phyloP scores from a whole-genome alignment of 2,329 filamentous ascomycete genomes.

The Rutstroemia sp. region DNA sequence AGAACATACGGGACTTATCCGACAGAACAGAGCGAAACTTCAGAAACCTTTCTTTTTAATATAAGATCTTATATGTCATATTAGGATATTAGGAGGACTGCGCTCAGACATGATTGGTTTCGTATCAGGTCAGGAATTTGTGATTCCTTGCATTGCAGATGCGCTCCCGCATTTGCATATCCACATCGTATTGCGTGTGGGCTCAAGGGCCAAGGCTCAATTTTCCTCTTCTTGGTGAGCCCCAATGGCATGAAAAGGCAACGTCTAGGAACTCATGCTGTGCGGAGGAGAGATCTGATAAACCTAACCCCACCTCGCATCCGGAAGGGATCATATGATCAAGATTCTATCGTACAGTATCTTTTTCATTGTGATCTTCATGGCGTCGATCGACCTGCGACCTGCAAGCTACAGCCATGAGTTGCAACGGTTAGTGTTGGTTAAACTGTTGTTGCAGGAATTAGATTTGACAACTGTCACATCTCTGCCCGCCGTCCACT shows the following conservation, averaged over 20 bases:
- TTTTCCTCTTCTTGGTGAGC: too few relatives aligned
- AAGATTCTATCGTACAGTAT: background rate
- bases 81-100: background rate
- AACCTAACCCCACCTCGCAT: too few relatives aligned
- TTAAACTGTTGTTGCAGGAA: background rate
- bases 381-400: background rate
- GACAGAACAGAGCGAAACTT: background rate
- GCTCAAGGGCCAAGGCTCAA: too few relatives aligned
- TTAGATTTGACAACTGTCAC: conserved; percentile 1
- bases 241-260: too few relatives aligned
- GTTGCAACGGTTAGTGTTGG: background rate
- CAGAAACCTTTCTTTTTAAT: background rate
- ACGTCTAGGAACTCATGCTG: too few relatives aligned
- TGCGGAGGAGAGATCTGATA: too few relatives aligned
- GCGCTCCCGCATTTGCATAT: background rate
- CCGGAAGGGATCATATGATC: background rate
- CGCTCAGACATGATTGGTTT: background rate
- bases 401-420: too few relatives aligned
- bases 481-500: background rate
- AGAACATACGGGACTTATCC: background rate
- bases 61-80: background rate
- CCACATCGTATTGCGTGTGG: background rate
- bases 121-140: background rate
- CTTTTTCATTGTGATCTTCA: background rate
- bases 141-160: background rate